Evolutionary conservation across 2,329 filamentous ascomycete species (phyloP), one percentile per base, ranked within the genome.

Genomic region (Colletotrichum orbiculare): DNA sequence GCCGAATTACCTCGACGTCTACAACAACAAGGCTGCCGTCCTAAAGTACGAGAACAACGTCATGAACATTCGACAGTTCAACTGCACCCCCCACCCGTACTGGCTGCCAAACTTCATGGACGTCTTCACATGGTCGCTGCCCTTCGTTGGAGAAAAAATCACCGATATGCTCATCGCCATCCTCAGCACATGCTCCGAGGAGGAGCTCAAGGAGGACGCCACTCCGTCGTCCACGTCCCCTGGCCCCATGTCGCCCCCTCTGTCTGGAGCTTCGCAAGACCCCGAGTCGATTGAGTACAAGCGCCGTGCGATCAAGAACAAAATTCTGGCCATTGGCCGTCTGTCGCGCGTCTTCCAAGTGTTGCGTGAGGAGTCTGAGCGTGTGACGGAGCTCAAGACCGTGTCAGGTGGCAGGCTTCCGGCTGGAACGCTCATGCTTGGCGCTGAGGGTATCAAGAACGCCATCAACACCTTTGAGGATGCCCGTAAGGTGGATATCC

Each of bases 91-190:
- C 39, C 96, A 99, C 78, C 96, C 96, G 7, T 99, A 99, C 84
- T 99, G 96, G 96, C 87, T 99, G 53, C 96, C 96, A 60, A 99
- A 99, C 83, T 99, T 99, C 77, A 99, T 99, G 96, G 96, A 99
- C 75, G 96, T 99, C 68, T 99, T 99, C 77, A 99, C 96, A n/a
- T 99, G 96, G 96, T 99, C 96, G 39, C 85, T 99, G 66, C 96
- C 96, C 0, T 99, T 99, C 79, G 96, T 99, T 33, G 95, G 96
- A 68, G 96, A 99, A 80, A 99, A 99, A 86, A 94, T 99, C 74
- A 98, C 96, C 15, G 96, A 99, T 75, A 99, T 99, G 96, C 89
- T 99, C 70, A 97, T 99, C 76, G 95, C 94, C 46, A 99, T 99
- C 74, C 85, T 99, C 71, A 97, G 96, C 83, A 98, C 93, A 15